Evolutionary conservation across 1,139 yeast species (phyloP).

Genomic region (Kodamaea fungicola): DNA sequence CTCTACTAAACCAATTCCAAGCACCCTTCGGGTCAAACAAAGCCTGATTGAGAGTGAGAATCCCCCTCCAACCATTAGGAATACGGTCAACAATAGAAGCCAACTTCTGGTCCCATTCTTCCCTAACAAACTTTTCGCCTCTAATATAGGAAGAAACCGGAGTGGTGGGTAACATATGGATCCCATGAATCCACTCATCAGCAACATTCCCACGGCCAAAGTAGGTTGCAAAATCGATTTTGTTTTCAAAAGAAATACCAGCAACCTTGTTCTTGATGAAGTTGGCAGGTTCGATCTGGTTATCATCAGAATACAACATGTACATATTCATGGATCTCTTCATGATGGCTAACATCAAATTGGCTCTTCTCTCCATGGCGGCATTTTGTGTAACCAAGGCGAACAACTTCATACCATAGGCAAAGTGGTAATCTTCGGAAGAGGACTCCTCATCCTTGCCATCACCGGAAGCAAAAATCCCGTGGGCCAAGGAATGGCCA

Average conservation of each 20-base stretch:
- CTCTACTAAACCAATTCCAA: conserved; percentile 38
- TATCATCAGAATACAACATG: conserved; percentile 40
- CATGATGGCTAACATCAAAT: conserved; percentile 43
- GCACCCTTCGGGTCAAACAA: conserved; percentile 33
- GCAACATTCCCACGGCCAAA: conserved; percentile 43
- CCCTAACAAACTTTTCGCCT: conserved; percentile 31
- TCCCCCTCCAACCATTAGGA: conserved; percentile 47
- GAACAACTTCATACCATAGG: conserved; percentile 41
- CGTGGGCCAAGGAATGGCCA: conserved; percentile 49
- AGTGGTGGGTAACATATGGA: conserved; percentile 47
- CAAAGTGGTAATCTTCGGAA: conserved; percentile 45
- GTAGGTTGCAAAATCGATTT: conserved; percentile 42
- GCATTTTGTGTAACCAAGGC: conserved; percentile 32
- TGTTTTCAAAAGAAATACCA: conserved; percentile 46
- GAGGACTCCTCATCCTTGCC: conserved; percentile 48
- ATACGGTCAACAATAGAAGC: conserved; percentile 29
- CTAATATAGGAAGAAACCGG: conserved; percentile 42
- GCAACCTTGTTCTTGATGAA: conserved; percentile 41
- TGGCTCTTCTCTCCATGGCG: conserved; percentile 37
- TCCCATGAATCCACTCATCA: conserved; percentile 48
- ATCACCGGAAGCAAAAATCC: conserved; percentile 43
- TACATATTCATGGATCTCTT: conserved; percentile 41
- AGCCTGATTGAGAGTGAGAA: conserved; percentile 39
- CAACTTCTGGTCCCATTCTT: conserved; percentile 43
- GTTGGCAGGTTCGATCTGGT: conserved; percentile 34